These are phyloP conservation scores for Botrytis hyacinthi DNA, from an alignment of 2,329 filamentous ascomycete genomes.

Conservation along the genomic window DNA sequence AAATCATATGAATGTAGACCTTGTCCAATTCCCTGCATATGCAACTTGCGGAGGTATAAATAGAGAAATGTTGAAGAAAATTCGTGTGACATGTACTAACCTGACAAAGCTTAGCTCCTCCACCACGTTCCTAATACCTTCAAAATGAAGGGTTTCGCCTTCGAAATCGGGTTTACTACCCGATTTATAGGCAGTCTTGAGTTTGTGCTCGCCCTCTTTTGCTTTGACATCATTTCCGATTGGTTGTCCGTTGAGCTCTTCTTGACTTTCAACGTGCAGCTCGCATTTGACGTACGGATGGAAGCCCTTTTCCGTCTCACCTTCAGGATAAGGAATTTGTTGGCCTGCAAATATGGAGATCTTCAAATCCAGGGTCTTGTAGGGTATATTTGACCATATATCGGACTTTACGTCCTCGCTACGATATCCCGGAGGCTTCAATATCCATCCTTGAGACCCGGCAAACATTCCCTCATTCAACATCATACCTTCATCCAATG, in stretches of 20 bases:
- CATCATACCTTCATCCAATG: conserved; percentile 91
- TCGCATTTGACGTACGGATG: conserved; percentile 76
- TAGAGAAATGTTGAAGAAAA: conserved; percentile 15
- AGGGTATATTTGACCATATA: conserved; percentile 39
- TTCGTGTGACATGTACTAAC: conserved; percentile 48
- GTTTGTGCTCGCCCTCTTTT: conserved; percentile 59
- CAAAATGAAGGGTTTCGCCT: conserved; percentile 58
- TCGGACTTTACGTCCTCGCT: conserved; percentile 36
- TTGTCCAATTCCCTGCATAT: background rate
- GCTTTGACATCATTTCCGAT: conserved; percentile 48
- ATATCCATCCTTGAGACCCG: conserved; percentile 75
- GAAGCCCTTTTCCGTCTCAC: conserved; percentile 52
- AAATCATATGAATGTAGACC: background rate
- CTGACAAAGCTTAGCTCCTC: conserved; percentile 71
- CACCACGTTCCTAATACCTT: conserved; percentile 55
- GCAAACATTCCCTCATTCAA: conserved; percentile 91
- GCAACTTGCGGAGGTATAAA: conserved; percentile 5
- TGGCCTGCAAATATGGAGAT: conserved; percentile 77
- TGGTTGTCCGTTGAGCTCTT: conserved; percentile 39
- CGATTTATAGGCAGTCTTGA: conserved; percentile 53
- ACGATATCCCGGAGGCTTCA: conserved; percentile 77
- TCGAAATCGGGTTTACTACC: conserved; percentile 64
- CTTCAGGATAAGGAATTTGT: conserved; percentile 64
- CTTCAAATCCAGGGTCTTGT: conserved; percentile 59
- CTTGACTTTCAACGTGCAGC: conserved; percentile 69